These are phyloP conservation scores for Byssothecium circinans DNA, from an alignment of 2,329 filamentous ascomycete genomes.

Conservation along the genomic window DNA sequence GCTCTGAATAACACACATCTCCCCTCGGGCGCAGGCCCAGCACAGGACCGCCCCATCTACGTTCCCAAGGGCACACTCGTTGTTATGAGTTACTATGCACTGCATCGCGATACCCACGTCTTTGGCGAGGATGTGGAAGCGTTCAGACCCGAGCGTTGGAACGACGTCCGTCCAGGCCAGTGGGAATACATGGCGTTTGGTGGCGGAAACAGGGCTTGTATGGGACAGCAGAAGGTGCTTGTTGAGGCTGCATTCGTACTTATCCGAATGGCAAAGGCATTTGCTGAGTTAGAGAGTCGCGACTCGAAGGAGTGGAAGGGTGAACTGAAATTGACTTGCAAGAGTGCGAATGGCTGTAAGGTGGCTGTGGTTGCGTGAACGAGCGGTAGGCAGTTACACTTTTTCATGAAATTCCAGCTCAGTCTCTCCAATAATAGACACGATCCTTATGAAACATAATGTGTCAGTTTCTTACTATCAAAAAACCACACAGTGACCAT, in stretches of 20 bases:
- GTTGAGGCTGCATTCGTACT: conserved; percentile 18
- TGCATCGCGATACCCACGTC: conserved; percentile 50
- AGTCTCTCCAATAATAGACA: too few relatives aligned
- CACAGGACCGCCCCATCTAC: conserved; percentile 6
- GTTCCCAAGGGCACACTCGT: conserved; percentile 8
- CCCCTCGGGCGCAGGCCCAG: conserved; percentile 15
- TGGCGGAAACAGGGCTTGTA: conserved; percentile 11
- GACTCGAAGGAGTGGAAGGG: conserved; percentile 12
- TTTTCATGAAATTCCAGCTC: too few relatives aligned
- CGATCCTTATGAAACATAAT: too few relatives aligned
- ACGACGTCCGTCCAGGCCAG: conserved; percentile 8
- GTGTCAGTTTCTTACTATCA: too few relatives aligned
- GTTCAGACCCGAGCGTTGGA: conserved; percentile 13
- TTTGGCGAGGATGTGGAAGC: conserved; percentile 29
- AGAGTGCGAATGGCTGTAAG: conserved; percentile 15
- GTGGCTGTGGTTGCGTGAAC: conserved; percentile 5
- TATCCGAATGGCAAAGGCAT: conserved; percentile 8
- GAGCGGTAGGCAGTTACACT: too few relatives aligned
- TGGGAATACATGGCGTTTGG: conserved; percentile 20
- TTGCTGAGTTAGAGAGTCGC: conserved; percentile 8
- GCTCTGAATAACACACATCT: conserved; percentile 13
- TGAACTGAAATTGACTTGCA: conserved; percentile 9
- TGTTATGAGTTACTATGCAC: conserved; percentile 45
- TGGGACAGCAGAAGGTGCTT: too few relatives aligned
- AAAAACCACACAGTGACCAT: too few relatives aligned